Percentiles rank a stretch among this genome's conserved stretches.
Evolutionary conservation across 2,329 filamentous ascomycete species (phyloP).

Genomic region (Alternaria novae-zelandiae): DNA sequence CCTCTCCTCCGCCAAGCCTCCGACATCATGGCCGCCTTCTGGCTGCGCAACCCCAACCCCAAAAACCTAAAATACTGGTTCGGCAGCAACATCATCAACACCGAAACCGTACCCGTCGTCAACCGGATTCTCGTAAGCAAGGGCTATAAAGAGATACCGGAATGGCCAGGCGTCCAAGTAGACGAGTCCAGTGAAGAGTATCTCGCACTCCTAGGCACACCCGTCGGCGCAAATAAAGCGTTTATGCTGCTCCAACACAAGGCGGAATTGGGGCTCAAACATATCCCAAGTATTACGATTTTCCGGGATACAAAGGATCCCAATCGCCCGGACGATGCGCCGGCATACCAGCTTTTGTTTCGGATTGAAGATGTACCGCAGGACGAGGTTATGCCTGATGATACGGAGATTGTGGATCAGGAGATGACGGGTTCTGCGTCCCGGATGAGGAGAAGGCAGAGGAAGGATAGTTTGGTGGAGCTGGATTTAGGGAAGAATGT

Average conservation of each 20-base stretch:
- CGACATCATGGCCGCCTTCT: background rate
- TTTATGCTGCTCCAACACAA: conserved; percentile 14
- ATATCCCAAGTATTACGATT: conserved; percentile 1
- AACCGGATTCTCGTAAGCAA: background rate
- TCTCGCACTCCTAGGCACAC: conserved; percentile 16
- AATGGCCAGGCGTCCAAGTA: conserved; percentile 21
- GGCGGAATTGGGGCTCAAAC: conserved; percentile 5
- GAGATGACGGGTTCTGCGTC: background rate
- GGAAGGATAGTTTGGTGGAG: background rate
- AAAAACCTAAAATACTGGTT: background rate
- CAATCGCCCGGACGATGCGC: background rate
- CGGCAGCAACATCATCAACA: conserved; percentile 6
- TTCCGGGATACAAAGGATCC: conserved; percentile 1
- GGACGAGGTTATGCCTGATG: background rate
- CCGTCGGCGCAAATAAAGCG: conserved; percentile 3
- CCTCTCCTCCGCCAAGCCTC: background rate
- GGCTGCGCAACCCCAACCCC: background rate
- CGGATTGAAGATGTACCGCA: background rate
- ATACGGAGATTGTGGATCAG: background rate
- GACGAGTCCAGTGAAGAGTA: conserved; percentile 2
- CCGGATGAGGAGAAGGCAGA: background rate
- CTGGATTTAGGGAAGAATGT: background rate
- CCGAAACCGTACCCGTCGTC: background rate
- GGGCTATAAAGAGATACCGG: background rate
- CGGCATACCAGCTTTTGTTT: background rate